Base-by-base conservation (phyloP, 2,329 filamentous ascomycete genomes). In the Claviceps cyperi region DNA sequence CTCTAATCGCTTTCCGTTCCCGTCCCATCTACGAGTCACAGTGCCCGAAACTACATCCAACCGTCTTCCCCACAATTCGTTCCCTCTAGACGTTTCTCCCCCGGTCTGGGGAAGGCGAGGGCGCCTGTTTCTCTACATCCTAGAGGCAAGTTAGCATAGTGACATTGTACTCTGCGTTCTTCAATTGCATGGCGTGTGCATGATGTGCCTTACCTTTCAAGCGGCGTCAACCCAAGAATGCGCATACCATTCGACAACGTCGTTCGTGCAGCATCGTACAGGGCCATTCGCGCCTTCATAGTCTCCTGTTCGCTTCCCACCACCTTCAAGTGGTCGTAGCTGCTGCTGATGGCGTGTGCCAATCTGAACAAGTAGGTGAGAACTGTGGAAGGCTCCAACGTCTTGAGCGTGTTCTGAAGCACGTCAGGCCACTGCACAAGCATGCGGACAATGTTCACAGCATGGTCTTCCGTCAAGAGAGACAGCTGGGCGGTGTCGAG, bases 401-500 rank as follows among this genome's bases (percentile, higher is more conserved):
- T 94, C 73, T 86, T 86, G 58, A 92, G 72, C 0, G 88, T 90
- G 66, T 91, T 91, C 61, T 83, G 73, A 52, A 94, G 80, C 5
- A 88, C 84, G 59, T 94, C 88, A 2, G 89, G 89, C 77, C 86
- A 94, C 62, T 89, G 84, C 8, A 83, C 76, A n/a, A 94, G 75
- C 44, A 85, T 74, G 35, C 89, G 80, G 55, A 88, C 75, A 39
- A 91, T 74, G 58, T 89, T 81, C 46, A 81, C 66, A 21, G 85
- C 86, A 61, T 89, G 84, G 39, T 77, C 69, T 66, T 89, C 86
- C 1, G 72, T 79, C 32, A 91, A 76, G 41, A 89, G 75, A 11
- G 74, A 73, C 47, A 86, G 69, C 62, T 91, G 78, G 19, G 84
- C 82, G 13, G 67, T 69, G 11, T 70, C 68, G 32, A 91, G 71